Base-by-base conservation (phyloP, 2,329 filamentous ascomycete species). In the Verticillium longisporum region DNA sequence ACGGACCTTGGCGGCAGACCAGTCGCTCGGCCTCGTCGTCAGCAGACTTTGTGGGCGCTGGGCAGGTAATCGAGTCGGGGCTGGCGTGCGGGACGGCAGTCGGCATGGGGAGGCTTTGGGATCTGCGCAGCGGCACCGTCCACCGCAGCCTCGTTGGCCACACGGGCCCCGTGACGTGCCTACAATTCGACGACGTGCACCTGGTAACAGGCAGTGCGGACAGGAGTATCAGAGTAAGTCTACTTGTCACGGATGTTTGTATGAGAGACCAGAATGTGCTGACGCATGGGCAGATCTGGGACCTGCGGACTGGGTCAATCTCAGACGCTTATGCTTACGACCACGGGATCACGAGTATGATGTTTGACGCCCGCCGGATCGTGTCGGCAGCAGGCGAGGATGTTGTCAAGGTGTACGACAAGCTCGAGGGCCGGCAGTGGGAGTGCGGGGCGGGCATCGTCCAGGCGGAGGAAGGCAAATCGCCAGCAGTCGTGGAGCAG, bases 341-440 rank as follows among this genome's bases (percentile, higher is more conserved):
- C 71, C 83, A 91, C 69, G 87, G 93, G 0, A 85, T 99, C 61
- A 96, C 92, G 36, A 91, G 89, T 79, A 97, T 98, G 92, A 96
- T 96, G 88, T 99, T 99, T 73, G 95, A 99, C 75, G 78, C 86
- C 14, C 88, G 93, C 59, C 87, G 93, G 58, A 99, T 99, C 67
- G 92, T 95, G 37, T 86, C 90, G 59, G 94, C 95, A 2, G 92
- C 92, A 0, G 91, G 93, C 53, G 95, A 98, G 74, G 88, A 92
- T 69, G 92, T 98, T 31, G 93, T 95, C 68, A 99, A 99, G 78
- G 90, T 99, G 62, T 99, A 98, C 77, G 95, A 99, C 78, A 98
- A 98, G 82, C 88, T 92, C 3, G 95, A 99, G 72, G 92, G 92
- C 50, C 82, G 91, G 63, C 95, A 98, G 75, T 99, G 95, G 95